phyloP scores from a whole-genome alignment of 169 alveolate genomes.

The Cryptosporidium tyzzeri region DNA sequence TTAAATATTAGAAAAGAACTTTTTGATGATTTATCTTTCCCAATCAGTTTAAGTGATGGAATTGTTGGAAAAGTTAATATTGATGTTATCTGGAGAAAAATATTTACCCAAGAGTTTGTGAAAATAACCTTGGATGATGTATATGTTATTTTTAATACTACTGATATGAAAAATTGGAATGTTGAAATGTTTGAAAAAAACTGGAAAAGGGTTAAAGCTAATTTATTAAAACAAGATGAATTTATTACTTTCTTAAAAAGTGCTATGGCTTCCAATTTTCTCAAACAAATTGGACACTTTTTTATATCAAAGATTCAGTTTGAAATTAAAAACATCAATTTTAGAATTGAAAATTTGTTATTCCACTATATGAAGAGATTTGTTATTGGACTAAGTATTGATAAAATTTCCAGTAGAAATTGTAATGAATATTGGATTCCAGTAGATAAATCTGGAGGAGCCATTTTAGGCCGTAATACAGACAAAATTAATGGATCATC shows the following conservation, averaged over 20 bases:
- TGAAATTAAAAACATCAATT: slow-evolving; percentile 57
- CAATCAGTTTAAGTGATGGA: slow-evolving; percentile 40
- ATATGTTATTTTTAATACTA: slow-evolving; percentile 47
- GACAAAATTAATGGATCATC: neutral
- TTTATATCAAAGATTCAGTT: slow-evolving; percentile 62
- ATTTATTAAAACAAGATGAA: slow-evolving; percentile 52
- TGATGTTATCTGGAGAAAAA: slow-evolving; percentile 55
- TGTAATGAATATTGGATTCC: slow-evolving; percentile 75
- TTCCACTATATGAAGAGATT: slow-evolving; percentile 19
- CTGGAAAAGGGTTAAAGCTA: slow-evolving; percentile 50
- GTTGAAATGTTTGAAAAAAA: slow-evolving; percentile 68
- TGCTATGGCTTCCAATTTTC: slow-evolving; percentile 47
- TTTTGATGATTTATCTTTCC: slow-evolving; percentile 43
- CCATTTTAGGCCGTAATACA: neutral
- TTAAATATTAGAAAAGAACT: slow-evolving; percentile 39
- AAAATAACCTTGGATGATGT: slow-evolving; percentile 46
- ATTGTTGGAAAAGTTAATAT: slow-evolving; percentile 62
- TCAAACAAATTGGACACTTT: slow-evolving; percentile 39
- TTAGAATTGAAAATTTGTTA: slow-evolving; percentile 39
- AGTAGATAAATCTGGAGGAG: neutral
- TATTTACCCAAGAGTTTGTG: slow-evolving; percentile 53
- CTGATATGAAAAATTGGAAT: slow-evolving; percentile 55
- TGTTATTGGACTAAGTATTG: slow-evolving; percentile 46
- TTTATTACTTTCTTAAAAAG: slow-evolving; percentile 51
- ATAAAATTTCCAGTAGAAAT: slow-evolving; percentile 21